Base-by-base conservation (phyloP, 2,329 filamentous ascomycete genomes). In the Eutypa lata region DNA sequence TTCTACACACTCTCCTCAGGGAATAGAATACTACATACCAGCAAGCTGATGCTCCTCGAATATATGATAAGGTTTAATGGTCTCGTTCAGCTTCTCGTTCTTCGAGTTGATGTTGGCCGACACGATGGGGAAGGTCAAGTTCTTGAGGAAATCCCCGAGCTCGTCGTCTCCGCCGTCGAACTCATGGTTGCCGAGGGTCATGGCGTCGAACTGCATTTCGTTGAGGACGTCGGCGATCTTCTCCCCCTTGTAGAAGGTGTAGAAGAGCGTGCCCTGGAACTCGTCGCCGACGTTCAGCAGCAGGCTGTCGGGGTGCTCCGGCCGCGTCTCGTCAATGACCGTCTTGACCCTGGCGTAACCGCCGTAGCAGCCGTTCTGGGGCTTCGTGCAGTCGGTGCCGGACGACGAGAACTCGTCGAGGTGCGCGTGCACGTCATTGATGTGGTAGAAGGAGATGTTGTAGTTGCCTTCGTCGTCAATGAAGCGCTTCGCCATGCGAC, bases 401-500 rank as follows among this genome's bases (percentile, higher is more conserved):
- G 81, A 81, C 14, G 78, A 76, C 26, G 77, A 73, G 68, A 82
- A 88, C 66, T 87, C 70, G 63, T 87, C 84, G 18, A 88, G 72
- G 64, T 88, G 85, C 14, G 85, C 79, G 65, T 88, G 85, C 14
- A 88, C 82, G 64, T 88, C 84, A 63, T 88, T 88, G 73, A 88
- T 77, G 66, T 88, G 85, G 70, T 86, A 87, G 71, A 87, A 86
- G 7, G 83, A 81, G 53, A 83, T 76, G 63, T 82, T 82, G 64
- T 76, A 81, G 59, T 82, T 73, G 35, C 78, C 78, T 3, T 72
- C 63, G 22, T 67, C 66, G 58, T 81, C 75, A 46, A 78, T 67
- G 54, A 73, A 76, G 33, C 80, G 77, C 70, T 80, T 82, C 40
- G 64, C 60, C 40, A 79, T 58, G 33, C 75, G 75, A 57, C 70